Base-by-base conservation (phyloP, 495 filamentous ascomycete genomes). In the Cenococcum geophilum region DNA sequence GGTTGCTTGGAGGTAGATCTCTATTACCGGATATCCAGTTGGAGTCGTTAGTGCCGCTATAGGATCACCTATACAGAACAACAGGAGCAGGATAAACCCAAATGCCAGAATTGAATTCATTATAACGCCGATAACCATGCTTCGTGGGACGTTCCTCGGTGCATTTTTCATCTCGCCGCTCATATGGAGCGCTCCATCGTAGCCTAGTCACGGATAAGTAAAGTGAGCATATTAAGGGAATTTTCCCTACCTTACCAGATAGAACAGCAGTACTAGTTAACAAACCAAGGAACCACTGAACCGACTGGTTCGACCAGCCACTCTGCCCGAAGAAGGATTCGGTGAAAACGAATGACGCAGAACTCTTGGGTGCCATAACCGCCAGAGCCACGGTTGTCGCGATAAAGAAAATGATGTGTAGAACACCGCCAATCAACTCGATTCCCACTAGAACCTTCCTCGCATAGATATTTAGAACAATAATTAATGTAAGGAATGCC, bases 151-250 rank as follows among this genome's bases (percentile, higher is more conserved):
- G 1, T 54, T 59, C 14, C 37, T 34, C 12, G 61, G 61, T 16
- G 61, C 47, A 42, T 68, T 55, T 40, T 63, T 62, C 50, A 65
- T 58, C 56, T 70, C 65, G 55, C 68, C 68, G 34, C 53, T 60
- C 68, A 70, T 64, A 55, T 68, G 68, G 37, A 67, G 54, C 8
- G 65, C 68, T 23, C 64, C 64, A 45, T 70, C 64, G 40, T 60
- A 69, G 16, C 67, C 61, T 68, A 22, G 36, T n/a, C n/a, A 35
- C 14, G 5, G 16, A 23, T 55, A 23, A 20, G 25, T 36, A 52
- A 22, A 3, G 25, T 47, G 5, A 40, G 40, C 9, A 16, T 14
- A 16, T 43, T 16, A 25, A 23, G 22, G 16, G 20, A 14, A 3
- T 20, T 48, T 25, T 36, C 55, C 37, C 18, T 16, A 18, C 5